Percentiles rank a stretch among this genome's conserved stretches.
Evolutionary conservation across 1,284 basidiomycete genomes (phyloP).

Genomic region (Rhodotorula sp.): DNA sequence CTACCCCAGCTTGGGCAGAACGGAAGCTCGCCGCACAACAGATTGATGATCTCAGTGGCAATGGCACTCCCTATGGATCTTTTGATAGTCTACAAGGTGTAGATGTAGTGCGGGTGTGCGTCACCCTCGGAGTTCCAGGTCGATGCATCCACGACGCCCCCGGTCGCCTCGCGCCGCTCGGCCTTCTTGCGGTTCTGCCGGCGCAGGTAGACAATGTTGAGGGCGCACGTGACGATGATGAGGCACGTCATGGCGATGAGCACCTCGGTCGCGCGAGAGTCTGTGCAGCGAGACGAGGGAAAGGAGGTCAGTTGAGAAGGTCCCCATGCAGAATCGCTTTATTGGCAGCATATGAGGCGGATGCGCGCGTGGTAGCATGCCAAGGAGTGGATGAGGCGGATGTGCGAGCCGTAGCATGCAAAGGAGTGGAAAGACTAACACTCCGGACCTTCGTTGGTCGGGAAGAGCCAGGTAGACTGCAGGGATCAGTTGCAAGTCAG

Average conservation of each 20-base stretch:
- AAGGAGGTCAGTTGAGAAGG: slow-evolving; percentile 49
- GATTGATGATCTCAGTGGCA: no score
- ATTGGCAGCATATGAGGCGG: no score
- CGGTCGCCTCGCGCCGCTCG: background rate
- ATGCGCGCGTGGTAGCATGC: no score
- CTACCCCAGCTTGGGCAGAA: no score
- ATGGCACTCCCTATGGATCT: no score
- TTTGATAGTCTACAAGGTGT: background rate
- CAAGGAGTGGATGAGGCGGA: no score
- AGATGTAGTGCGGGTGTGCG: slow-evolving; percentile 7
- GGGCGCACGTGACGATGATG: slow-evolving; percentile 27
- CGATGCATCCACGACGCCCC: background rate
- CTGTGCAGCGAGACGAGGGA: background rate
- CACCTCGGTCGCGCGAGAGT: slow-evolving; percentile 1
- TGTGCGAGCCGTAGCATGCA: no score
- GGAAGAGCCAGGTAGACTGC: slow-evolving; percentile 58
- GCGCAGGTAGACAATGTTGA: slow-evolving; percentile 41
- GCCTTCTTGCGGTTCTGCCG: slow-evolving; percentile 36
- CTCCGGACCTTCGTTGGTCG: slow-evolving; percentile 54
- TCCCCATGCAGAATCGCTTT: no score
- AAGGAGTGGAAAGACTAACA: slow-evolving; percentile 48
- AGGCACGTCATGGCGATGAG: slow-evolving; percentile 49
- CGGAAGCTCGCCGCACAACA: no score
- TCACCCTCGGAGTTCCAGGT: slow-evolving; percentile 11
- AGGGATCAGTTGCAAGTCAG: no score